Evolutionary conservation across 345 rosid species (phyloP).

Genomic region (Carallia pectinifolia): DNA sequence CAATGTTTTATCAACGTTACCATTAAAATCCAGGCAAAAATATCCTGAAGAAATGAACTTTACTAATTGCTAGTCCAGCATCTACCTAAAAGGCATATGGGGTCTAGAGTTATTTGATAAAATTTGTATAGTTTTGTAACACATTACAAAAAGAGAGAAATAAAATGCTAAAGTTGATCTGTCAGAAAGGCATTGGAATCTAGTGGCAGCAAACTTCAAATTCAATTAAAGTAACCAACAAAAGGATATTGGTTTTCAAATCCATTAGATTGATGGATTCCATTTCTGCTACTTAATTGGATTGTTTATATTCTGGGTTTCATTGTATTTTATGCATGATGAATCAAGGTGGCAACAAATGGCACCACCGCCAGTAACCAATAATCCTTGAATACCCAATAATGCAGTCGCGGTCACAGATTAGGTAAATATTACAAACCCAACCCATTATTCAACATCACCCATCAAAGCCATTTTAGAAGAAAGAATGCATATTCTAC

Average conservation of each 20-base stretch:
- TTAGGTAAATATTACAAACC: conserved; percentile 18
- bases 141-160: too few species aligned
- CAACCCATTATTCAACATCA: conserved; percentile 14
- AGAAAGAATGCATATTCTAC: not conserved
- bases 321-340: not conserved
- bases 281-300: not conserved
- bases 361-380: conserved; percentile 16
- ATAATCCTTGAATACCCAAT: not conserved
- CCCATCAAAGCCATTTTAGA: conserved; percentile 13
- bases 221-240: not conserved
- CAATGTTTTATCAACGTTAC: too few species aligned
- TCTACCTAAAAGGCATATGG: too few species aligned
- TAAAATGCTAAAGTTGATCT: too few species aligned
- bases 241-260: not conserved
- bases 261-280: not conserved
- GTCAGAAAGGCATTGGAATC: not conserved
- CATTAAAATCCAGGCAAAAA: too few species aligned
- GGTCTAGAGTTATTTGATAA: too few species aligned
- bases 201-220: not conserved
- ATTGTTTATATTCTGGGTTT: not conserved
- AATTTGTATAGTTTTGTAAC: too few species aligned
- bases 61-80: too few species aligned
- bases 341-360: not conserved
- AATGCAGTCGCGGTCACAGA: conserved; percentile 4
- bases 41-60: too few species aligned